Percentiles rank a stretch among this genome's conserved stretches.
phyloP scores from a whole-genome alignment of 495 filamentous ascomycete species.

The Neurospora sp. region DNA sequence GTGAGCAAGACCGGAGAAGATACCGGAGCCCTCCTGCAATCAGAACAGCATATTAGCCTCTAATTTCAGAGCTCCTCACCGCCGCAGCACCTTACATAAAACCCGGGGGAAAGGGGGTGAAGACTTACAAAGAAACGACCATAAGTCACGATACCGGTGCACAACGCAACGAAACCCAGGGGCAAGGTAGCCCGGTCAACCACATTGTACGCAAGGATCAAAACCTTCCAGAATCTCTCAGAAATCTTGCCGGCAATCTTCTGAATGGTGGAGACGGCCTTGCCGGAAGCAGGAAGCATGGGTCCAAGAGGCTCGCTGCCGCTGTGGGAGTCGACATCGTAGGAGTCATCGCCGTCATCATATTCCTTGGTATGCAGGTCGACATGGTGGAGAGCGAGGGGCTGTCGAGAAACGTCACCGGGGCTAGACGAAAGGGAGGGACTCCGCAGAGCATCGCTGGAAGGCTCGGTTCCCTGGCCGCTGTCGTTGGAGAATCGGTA shows the following conservation, averaged over 20 bases:
- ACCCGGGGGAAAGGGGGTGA: background rate
- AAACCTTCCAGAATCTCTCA: constrained; percentile 30
- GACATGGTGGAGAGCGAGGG: constrained; percentile 43
- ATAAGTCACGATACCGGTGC: constrained; percentile 49
- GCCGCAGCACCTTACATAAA: constrained; percentile 11
- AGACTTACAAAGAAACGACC: constrained; percentile 48
- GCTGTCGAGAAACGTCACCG: constrained; percentile 28
- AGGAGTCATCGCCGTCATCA: constrained; percentile 29
- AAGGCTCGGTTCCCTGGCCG: constrained; percentile 74
- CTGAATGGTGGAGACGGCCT: constrained; percentile 15
- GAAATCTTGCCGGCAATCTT: constrained; percentile 30
- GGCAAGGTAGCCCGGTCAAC: constrained; percentile 40
- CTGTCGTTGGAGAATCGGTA: constrained; percentile 72
- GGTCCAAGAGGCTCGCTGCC: constrained; percentile 14
- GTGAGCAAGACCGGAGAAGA: constrained; percentile 77
- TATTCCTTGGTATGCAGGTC: constrained; percentile 30
- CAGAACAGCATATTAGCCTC: background rate
- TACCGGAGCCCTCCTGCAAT: constrained; percentile 13
- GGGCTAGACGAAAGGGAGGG: constrained; percentile 52
- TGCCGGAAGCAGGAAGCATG: constrained; percentile 5
- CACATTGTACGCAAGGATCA: constrained; percentile 31
- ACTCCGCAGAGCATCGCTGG: constrained; percentile 53
- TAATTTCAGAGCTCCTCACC: constrained; percentile 40
- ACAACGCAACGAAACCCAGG: constrained; percentile 48
- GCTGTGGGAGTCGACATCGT: constrained; percentile 19